Evolutionary conservation across 176 grass and related monocot genomes (phyloP), one percentile per base, ranked within the genome.

Genomic region (Aegilops speltoides): DNA sequence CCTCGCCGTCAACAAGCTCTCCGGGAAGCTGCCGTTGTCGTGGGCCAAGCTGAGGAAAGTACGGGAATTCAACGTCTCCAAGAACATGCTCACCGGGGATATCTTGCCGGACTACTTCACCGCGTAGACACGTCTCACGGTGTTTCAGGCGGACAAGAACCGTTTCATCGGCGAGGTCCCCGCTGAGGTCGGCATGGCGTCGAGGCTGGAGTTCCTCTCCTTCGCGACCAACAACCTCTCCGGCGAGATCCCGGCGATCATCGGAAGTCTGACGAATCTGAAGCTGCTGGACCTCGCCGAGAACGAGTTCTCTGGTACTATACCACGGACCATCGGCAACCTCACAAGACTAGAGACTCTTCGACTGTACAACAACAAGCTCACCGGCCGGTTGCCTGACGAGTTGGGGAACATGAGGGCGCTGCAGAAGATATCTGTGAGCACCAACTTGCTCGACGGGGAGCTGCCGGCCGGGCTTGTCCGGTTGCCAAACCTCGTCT

Each of bases 61-160:
- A 28, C 86, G 74, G 3, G 79, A 86, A 67, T 92, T 97, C 76
- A 91, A 89, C 29, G 90, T 93, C 64, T 97, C 95, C 20, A 89
- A 65, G 69, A 98, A 95, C 89, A 79, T 82, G 50, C 90, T 98
- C 72, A 29, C 89, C 12, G 91, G 93, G 13, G 87, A 87, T 75
- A 83, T 98, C 24, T 54, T 24, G 43, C 84, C 78, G 22, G 78
- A 86, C 23, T 86, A 81, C 64, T 97, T 97, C 84, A 84, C 61
- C 36, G 89, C 77, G 20, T 97, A 92, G 92, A 87, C 89, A 2
- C 26, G 86, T 7, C 92, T 97, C 73, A 81, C 88, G 19, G 86
- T 89, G 45, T 98, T 93, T 40, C 89, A 98, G 82, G 41, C 92
- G 25, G 79, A 93, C 75, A 75, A 81, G 17, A 98, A 95, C 69